A percentile compares a stretch with the other conserved stretches of the same genome.
Evolutionary conservation across 306 rosid species (phyloP).

Genomic region (Biancaea sappan): DNA sequence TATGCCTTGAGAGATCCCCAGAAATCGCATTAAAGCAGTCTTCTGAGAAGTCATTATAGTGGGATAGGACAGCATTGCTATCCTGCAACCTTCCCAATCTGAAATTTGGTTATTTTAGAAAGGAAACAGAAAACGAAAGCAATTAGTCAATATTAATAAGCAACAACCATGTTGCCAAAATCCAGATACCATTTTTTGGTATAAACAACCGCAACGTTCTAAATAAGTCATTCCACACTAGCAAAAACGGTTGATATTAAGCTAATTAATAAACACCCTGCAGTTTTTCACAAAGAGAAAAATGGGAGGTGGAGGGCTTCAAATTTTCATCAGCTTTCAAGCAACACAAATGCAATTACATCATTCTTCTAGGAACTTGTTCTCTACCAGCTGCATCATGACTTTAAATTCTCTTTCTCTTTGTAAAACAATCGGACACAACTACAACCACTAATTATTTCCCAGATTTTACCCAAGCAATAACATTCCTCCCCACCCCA

Average conservation of each 20-base stretch:
- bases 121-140: background rate
- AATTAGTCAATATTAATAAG: background rate
- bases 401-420: background rate
- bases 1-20: slow-evolving; percentile 66
- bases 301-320: background rate
- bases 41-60: slow-evolving; percentile 86
- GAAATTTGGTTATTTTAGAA: slow-evolving; percentile 23
- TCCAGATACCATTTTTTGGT: background rate
- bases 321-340: background rate
- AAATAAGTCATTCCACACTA: background rate
- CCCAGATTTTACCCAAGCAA: background rate
- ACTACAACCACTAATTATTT: background rate
- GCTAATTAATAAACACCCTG: background rate
- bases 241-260: background rate
- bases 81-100: slow-evolving; percentile 98
- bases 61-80: slow-evolving; percentile 85
- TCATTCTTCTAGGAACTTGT: background rate
- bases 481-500: background rate
- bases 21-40: slow-evolving; percentile 71
- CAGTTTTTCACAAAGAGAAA: background rate
- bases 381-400: background rate
- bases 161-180: background rate
- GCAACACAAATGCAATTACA: background rate
- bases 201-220: background rate
- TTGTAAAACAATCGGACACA: background rate